Evolutionary conservation across 192 early-diverging fungal species (phyloP), one percentile per base, ranked within the genome.

Genomic region (Chytriomyces hyalinus): DNA sequence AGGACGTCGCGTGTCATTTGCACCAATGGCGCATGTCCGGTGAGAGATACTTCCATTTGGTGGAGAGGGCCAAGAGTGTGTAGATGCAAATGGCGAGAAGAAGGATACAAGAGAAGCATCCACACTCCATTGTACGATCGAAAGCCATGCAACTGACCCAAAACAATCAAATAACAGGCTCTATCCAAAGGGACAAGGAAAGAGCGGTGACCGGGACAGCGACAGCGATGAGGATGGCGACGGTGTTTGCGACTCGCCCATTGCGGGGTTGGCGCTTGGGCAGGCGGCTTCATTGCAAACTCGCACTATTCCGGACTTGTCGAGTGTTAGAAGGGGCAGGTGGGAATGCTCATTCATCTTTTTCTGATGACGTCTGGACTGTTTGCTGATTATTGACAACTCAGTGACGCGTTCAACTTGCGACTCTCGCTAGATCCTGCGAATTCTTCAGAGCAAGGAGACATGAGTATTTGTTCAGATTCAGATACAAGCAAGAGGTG

Each of bases 1-100:
- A 28, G 76, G 76, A 8, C 76, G 76, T 17, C 76, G 76, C 51
- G 76, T 78, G 67, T 65, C 62, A 5, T 78, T 78, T 43, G 76
- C 76, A 11, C 8, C n/a, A 13, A 68, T 62, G 49, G 76, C 76
- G 46, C 76, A 78, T 46, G 76, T 78, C 6, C 48, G 76, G 67
- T 78, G 22, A 7, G 47, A 10, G 15, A 13, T 0, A 22, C 22
- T 60, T n/a, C 0, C 4, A 60, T 60, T 60, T 65, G n/a, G 20
- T 65, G 13, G n/a, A 65, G 13, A 65, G 15, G 65, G 65, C 24
- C 24, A 26, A 17, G 36, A 36, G 36, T 4, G 1, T 36, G 36
- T 36, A 36, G 1, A 4, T 36, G 36, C 36, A 36, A 36, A 36
- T 36, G 36, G 36, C 0, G 36, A 36, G 36, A 36, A 36, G 36